Evolutionary conservation across 306 rosid genomes (phyloP), one percentile per base, ranked within the genome.

Genomic region (Aeschynomene evenia): DNA sequence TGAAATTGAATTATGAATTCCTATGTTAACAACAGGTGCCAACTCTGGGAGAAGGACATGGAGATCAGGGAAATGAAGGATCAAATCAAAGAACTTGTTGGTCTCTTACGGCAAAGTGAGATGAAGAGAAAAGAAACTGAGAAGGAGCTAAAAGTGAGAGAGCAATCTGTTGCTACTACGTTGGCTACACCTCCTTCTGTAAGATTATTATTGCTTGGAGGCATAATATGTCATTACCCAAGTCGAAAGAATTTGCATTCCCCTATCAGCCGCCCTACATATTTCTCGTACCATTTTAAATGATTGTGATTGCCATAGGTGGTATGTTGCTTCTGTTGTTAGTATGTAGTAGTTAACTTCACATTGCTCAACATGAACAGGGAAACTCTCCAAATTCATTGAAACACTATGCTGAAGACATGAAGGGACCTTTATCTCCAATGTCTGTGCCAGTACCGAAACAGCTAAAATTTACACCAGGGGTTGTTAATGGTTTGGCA

Each of bases 31-130:
- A 73, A 66, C 79, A 95, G 99, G 85, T 95, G 96, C 77, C 97
- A 91, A 57, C 75, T 86, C 55, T 95, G 99, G 99, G 99, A 89
- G 85, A 89, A 88, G 74, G 99, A 91, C 48, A 77, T 82, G 66
- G 99, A 95, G 86, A 80, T 81, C 61, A 89, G 87, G 88, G 99
- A 95, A 87, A 95, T 95, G 92, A 86, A 95, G 77, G 99, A 95
- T 81, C 99, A 95, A 80, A 91, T 95, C 52, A 95, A 86, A 80
- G 99, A 95, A 80, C 96, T 95, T 2, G 97, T 95, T 4, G 89
- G 96, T 33, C 85, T 95, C 62, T 69, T 91, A 83, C 84, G 99
- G 69, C 99, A 95, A 82, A 95, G 99, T 77, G 99, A 95, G 84
- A 80, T 86, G 71, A 82, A 90, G 60, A 87, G 93, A 82, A 95